phyloP scores from a whole-genome alignment of 2,329 filamentous ascomycete genomes.

The Pseudocercospora pini-densiflorae region DNA sequence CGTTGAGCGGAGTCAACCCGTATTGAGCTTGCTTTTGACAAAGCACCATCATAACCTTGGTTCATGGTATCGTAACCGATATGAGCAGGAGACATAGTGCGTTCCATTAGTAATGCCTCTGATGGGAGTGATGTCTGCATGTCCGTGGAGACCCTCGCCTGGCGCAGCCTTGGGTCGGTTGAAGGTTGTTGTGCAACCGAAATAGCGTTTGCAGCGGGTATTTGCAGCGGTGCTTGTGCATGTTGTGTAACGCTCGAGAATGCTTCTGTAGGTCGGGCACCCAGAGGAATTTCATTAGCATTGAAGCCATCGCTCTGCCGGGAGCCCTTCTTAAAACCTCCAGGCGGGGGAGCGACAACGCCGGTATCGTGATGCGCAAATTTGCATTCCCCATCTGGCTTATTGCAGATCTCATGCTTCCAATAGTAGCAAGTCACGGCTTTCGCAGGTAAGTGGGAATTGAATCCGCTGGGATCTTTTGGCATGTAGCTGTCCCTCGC shows the following conservation, averaged over 20 bases:
- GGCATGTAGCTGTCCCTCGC: not conserved
- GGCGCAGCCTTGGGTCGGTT: not conserved
- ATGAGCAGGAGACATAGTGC: constrained; percentile 8
- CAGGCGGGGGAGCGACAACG: constrained; percentile 22
- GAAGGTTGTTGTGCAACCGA: not conserved
- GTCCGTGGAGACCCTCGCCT: not conserved
- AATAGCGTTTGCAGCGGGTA: not conserved
- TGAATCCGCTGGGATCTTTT: not conserved
- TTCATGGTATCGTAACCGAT: not conserved
- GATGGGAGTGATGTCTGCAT: not conserved
- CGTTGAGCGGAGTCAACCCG: not conserved
- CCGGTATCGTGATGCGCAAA: constrained; percentile 31
- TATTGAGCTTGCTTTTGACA: not conserved
- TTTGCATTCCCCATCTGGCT: constrained; percentile 18
- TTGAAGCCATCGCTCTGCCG: not conserved
- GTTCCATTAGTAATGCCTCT: not conserved
- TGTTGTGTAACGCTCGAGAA: not conserved
- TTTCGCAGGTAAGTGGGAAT: not conserved
- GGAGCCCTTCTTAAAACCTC: constrained; percentile 6
- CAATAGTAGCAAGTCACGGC: constrained; percentile 32
- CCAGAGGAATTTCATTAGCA: constrained; percentile 6
- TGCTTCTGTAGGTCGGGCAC: not conserved
- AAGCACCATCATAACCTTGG: not conserved
- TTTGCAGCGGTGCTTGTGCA: not conserved
- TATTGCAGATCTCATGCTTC: constrained; percentile 21